Percentiles rank a stretch among this genome's conserved stretches.
Conservation (phyloP, 371 early-diverging fungal genomes). For the Mortierella sp. region DNA sequence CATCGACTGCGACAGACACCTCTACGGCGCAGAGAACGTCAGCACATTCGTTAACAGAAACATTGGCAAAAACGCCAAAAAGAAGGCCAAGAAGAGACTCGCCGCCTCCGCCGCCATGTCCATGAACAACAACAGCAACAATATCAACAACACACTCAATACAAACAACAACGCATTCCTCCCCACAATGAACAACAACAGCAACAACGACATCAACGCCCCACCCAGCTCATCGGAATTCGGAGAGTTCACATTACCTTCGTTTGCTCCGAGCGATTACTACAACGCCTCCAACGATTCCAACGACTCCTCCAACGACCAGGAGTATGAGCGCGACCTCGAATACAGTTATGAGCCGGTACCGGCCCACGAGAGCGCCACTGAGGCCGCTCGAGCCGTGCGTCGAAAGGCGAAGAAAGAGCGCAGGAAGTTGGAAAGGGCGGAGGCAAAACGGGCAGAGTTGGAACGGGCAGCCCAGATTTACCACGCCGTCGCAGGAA, state of each 20-base stretch:
- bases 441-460: background rate
- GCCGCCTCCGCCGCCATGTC: background rate
- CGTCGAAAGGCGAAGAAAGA: background rate
- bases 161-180: background rate
- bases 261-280: too few species aligned
- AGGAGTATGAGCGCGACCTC: conserved; percentile 33
- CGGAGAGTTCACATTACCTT: too few species aligned
- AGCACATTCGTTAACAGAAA: background rate
- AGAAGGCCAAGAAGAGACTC: background rate
- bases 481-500: too few species aligned
- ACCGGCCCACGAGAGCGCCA: background rate
- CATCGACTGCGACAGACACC: background rate
- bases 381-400: background rate
- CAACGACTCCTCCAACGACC: conserved; percentile 11
- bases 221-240: too few species aligned
- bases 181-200: background rate
- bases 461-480: background rate
- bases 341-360: conserved; percentile 14
- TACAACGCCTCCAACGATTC: too few species aligned
- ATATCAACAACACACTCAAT: background rate
- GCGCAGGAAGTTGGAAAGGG: conserved; percentile 7
- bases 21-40: background rate
- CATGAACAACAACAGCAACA: conserved; percentile 4
- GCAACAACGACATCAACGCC: too few species aligned
- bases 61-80: background rate